Conservation (phyloP, 768 basidiomycete species). For the Hericium alpestre region DNA sequence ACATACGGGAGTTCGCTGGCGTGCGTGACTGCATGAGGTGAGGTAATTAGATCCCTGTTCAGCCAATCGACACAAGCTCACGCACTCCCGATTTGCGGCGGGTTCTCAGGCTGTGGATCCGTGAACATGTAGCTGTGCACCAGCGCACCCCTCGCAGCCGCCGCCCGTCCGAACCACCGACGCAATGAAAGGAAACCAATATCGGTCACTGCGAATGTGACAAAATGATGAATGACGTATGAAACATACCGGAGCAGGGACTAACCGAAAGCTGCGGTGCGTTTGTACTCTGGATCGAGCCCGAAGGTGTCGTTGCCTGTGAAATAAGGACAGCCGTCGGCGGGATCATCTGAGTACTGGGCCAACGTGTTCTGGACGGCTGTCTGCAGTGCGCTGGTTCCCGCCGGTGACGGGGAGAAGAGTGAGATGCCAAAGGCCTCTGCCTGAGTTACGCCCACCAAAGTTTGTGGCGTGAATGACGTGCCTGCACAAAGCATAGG, state of each 20-base stretch:
- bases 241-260: neutral
- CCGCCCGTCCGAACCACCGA: conserved; percentile 29
- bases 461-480: conserved; percentile 20
- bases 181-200: conserved; percentile 29
- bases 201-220: conserved; percentile 23
- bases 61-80: neutral
- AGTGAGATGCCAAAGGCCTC: conserved; percentile 2
- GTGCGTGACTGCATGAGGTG: conserved; percentile 7
- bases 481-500: conserved; percentile 21
- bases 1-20: conserved; percentile 15
- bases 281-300: conserved; percentile 28
- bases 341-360: conserved; percentile 32
- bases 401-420: conserved; percentile 9
- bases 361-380: conserved; percentile 21
- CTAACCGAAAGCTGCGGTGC: conserved; percentile 22
- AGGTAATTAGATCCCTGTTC: neutral
- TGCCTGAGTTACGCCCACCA: conserved; percentile 1
- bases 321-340: conserved; percentile 34
- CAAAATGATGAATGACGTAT: neutral
- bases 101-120: conserved; percentile 19
- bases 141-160: conserved; percentile 26
- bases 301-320: conserved; percentile 39
- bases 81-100: conserved; percentile 3
- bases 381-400: conserved; percentile 4
- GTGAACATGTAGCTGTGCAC: conserved; percentile 35